phyloP scores from a whole-genome alignment of 1,284 basidiomycete genomes.

The Xanthoconium separans region DNA sequence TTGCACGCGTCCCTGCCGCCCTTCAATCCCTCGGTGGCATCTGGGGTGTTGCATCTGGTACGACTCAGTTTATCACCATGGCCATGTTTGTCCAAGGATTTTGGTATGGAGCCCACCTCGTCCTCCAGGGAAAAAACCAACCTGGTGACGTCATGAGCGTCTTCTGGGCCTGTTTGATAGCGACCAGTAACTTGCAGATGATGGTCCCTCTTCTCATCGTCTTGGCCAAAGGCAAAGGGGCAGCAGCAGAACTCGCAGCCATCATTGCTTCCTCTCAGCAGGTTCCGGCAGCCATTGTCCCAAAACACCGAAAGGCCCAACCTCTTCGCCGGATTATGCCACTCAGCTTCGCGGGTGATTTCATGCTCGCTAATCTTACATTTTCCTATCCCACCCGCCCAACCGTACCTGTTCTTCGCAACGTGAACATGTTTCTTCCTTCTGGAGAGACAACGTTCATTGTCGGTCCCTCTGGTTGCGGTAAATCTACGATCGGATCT shows the following conservation, averaged over 20 bases:
- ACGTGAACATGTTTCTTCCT: conserved; percentile 63
- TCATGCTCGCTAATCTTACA: conserved; percentile 76
- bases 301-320: conserved; percentile 22
- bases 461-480: conserved; percentile 77
- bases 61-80: conserved; percentile 79
- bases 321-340: conserved; percentile 62
- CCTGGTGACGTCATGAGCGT: conserved; percentile 89
- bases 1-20: conserved; percentile 45
- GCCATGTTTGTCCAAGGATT: conserved; percentile 96
- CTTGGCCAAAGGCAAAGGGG: conserved; percentile 78
- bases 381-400: conserved; percentile 80
- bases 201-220: conserved; percentile 78
- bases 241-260: conserved; percentile 30
- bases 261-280: conserved; percentile 25
- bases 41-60: conserved; percentile 74
- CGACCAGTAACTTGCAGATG: conserved; percentile 83
- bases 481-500: conserved; percentile 79
- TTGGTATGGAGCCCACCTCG: conserved; percentile 91
- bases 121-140: conserved; percentile 65
- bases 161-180: conserved; percentile 95
- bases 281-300: conserved; percentile 8
- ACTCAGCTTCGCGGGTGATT: conserved; percentile 66
- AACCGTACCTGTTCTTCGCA: conserved; percentile 45
- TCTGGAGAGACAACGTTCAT: conserved; percentile 77
- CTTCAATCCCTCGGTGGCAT: conserved; percentile 62